These are phyloP conservation scores for Trametes pubescens DNA, from an alignment of 1,284 basidiomycete genomes.

Conservation along the genomic window DNA sequence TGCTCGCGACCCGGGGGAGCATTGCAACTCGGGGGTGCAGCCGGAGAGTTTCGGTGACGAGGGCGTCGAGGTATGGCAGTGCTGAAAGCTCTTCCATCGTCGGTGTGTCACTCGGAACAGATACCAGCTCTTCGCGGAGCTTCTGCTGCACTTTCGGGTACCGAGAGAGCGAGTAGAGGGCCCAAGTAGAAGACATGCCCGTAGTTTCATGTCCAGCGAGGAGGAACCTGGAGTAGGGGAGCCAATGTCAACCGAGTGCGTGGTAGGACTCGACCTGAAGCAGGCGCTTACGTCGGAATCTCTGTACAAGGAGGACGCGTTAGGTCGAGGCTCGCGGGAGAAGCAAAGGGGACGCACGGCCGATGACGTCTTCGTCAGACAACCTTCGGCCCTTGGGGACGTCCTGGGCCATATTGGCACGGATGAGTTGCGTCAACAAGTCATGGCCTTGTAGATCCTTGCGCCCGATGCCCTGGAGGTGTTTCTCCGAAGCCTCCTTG, in stretches of 20 bases:
- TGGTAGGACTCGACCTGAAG: background rate
- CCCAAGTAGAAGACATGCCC: constrained; percentile 56
- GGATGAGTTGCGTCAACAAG: constrained; percentile 48
- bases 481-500: constrained; percentile 29
- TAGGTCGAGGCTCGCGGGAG: background rate
- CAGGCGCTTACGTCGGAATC: constrained; percentile 26
- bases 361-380: constrained; percentile 61
- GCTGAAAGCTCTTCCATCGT: constrained; percentile 71
- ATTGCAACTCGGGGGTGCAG: constrained; percentile 67
- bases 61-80: constrained; percentile 68
- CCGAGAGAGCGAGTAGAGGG: constrained; percentile 68
- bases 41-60: constrained; percentile 77
- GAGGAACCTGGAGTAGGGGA: constrained; percentile 48
- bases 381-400: constrained; percentile 52
- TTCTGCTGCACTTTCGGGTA: constrained; percentile 65
- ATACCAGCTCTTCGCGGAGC: constrained; percentile 73
- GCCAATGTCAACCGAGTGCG: background rate
- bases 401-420: constrained; percentile 58
- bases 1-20: constrained; percentile 57
- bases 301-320: constrained; percentile 10
- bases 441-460: constrained; percentile 40
- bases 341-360: constrained; percentile 47
- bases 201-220: constrained; percentile 82
- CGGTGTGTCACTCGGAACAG: constrained; percentile 44
- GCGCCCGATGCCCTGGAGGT: constrained; percentile 35